A percentile compares a stretch with the other conserved stretches of the same genome.
These are phyloP conservation scores for Microthlaspi erraticum DNA, from an alignment of 345 rosid genomes.

Conservation along the genomic window DNA sequence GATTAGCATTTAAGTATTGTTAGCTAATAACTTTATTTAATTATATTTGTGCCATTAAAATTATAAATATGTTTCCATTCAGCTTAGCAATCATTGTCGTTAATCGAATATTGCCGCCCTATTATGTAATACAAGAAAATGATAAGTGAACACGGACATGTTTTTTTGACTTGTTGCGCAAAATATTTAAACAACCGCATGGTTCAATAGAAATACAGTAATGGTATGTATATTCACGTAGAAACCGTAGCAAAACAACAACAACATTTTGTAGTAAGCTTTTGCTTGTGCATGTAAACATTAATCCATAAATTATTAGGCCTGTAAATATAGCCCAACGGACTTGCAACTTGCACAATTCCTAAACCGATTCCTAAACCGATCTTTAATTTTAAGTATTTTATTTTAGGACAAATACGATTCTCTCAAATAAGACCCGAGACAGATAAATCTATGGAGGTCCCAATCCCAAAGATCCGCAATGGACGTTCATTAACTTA, in stretches of 20 bases:
- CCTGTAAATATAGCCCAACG: conserved; percentile 19
- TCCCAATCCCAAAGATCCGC: conserved; percentile 44
- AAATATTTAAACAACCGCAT: not conserved
- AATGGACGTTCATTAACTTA: conserved; percentile 31
- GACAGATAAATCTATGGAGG: conserved; percentile 41
- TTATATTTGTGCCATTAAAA: conserved; percentile 27
- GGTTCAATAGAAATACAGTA: not conserved
- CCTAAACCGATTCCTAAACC: not conserved
- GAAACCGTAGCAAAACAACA: not conserved
- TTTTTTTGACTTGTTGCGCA: not conserved
- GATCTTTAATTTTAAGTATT: not conserved
- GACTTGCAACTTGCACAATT: not conserved
- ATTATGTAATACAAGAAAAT: conserved; percentile 6
- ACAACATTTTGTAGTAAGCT: not conserved
- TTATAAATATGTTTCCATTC: conserved; percentile 63
- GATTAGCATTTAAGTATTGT: conserved; percentile 54
- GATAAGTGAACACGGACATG: conserved; percentile 5
- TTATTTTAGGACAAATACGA: not conserved
- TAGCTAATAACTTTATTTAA: conserved; percentile 43
- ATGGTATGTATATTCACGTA: not conserved
- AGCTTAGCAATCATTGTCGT: conserved; percentile 59
- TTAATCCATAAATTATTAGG: not conserved
- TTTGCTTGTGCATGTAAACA: conserved; percentile 2
- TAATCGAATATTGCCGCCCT: conserved; percentile 36
- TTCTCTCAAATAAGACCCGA: conserved; percentile 13